phyloP scores from a whole-genome alignment of 345 rosid species.

The Anacardium occidentale region DNA sequence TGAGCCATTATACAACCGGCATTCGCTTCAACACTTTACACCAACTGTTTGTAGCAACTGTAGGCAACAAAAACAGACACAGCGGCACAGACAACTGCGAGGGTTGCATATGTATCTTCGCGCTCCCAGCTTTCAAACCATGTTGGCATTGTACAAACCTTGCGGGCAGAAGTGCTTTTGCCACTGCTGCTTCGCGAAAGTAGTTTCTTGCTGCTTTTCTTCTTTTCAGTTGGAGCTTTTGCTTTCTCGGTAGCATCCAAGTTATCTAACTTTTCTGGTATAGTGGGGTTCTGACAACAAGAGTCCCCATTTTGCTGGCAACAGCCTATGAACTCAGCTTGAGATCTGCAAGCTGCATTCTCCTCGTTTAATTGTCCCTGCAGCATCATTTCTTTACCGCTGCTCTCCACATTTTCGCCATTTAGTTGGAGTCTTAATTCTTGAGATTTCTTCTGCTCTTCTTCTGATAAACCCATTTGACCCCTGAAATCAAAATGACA shows the following conservation, averaged over 20 bases:
- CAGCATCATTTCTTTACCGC: conserved; percentile 28
- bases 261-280: conserved; percentile 27
- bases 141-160: conserved; percentile 55
- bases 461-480: conserved; percentile 78
- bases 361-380: conserved; percentile 31
- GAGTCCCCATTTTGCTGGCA: conserved; percentile 61
- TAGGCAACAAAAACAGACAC: conserved; percentile 78
- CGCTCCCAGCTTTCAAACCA: conserved; percentile 88
- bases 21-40: conserved; percentile 21
- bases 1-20: not conserved
- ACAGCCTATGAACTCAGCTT: conserved; percentile 49
- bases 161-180: conserved; percentile 34
- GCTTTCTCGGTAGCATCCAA: conserved; percentile 24
- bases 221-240: conserved; percentile 43
- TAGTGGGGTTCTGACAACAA: conserved; percentile 43
- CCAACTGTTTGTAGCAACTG: conserved; percentile 60
- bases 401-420: conserved; percentile 31
- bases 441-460: conserved; percentile 61
- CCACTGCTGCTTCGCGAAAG: conserved; percentile 34
- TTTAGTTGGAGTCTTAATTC: conserved; percentile 54
- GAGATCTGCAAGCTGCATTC: conserved; percentile 28
- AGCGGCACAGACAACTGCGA: conserved; percentile 74
- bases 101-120: conserved; percentile 81
- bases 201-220: conserved; percentile 37
- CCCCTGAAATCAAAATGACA: conserved; percentile 54